Base-by-base conservation (phyloP, 495 filamentous ascomycete genomes). In the Extremus antarcticus region DNA sequence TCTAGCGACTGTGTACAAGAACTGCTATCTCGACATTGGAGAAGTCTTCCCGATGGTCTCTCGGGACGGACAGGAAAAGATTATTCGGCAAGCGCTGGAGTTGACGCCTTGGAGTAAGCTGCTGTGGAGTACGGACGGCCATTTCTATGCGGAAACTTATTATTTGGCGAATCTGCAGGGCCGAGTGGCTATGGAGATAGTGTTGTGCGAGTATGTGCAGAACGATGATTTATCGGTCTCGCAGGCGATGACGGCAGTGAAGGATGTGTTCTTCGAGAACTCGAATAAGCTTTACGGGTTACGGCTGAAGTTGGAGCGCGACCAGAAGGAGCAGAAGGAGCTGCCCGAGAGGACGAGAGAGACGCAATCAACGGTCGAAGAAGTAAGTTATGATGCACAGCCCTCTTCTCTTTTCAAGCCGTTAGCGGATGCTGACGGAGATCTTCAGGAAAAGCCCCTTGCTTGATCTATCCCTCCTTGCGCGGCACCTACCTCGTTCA, bases 1-100 rank as follows among this genome's bases (percentile, higher is more conserved):
- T 64, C 75, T 95, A 45, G 84, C 90, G 7, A 78, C 76, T 0
- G 81, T 86, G 2, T 94, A 90, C 66, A 75, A 79, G 21, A 90
- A 94, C 68, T 86, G 86, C 9, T 94, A 89, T 66, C 77, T 89
- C 11, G 90, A 94, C 60, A 80, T 94, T 51, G 88, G 90, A 0
- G 86, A 90, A 65, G 85, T 94, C 0, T 94, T 94, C 59, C 88
- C 88, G 1, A 84, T 80, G 68, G 68, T 94, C 23, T 92, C 87
- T 61, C 78, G 82, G 25, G 80, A 90, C 43, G 90, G 85, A 0
- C 87, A 95, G 66, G 84, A 87, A 63, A 72, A 70, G 1, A 78
- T 91, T 16, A 52, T 95, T 7, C 77, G 82, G 32, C 76, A 94
- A 68, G 78, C 85, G 38, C 68, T 94, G 11, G 89, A 94, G 64